These are phyloP conservation scores for Phanerochaete carnosa DNA, from an alignment of 768 basidiomycete genomes.

Conservation along the genomic window DNA sequence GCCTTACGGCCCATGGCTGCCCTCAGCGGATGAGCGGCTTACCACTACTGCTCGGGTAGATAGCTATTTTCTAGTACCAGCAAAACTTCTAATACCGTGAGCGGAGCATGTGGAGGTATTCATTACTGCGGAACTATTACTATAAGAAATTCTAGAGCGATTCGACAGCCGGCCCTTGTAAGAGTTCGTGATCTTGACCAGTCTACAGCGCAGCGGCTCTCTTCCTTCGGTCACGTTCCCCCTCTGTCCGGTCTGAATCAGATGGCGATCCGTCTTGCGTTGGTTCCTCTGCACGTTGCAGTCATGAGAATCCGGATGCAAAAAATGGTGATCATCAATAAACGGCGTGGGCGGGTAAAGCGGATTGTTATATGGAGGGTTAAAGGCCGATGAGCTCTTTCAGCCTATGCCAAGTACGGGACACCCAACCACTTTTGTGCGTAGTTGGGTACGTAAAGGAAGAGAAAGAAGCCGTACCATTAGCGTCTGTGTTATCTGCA, in stretches of 20 bases:
- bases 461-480: constrained; percentile 73
- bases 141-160: constrained; percentile 14
- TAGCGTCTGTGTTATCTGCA: constrained; percentile 37
- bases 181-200: neutral
- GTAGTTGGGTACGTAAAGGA: constrained; percentile 51
- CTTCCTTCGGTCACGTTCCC: constrained; percentile 42
- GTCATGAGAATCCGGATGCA: neutral
- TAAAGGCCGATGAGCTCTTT: constrained; percentile 68
- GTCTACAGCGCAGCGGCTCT: constrained; percentile 45
- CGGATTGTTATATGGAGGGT: constrained; percentile 52
- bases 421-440: constrained; percentile 57
- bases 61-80: neutral
- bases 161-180: neutral
- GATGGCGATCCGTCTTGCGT: constrained; percentile 26
- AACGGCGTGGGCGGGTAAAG: constrained; percentile 5
- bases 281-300: constrained; percentile 15
- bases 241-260: constrained; percentile 36
- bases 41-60: neutral
- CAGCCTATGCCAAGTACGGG: constrained; percentile 64
- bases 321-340: constrained; percentile 8
- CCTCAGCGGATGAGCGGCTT: neutral
- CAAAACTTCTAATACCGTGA: neutral
- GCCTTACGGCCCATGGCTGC: neutral
- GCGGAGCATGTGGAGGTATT: constrained; percentile 13
- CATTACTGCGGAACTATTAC: constrained; percentile 18